Base-by-base conservation (phyloP, 2,329 filamentous ascomycete species). In the Podosphaera leucotricha region DNA sequence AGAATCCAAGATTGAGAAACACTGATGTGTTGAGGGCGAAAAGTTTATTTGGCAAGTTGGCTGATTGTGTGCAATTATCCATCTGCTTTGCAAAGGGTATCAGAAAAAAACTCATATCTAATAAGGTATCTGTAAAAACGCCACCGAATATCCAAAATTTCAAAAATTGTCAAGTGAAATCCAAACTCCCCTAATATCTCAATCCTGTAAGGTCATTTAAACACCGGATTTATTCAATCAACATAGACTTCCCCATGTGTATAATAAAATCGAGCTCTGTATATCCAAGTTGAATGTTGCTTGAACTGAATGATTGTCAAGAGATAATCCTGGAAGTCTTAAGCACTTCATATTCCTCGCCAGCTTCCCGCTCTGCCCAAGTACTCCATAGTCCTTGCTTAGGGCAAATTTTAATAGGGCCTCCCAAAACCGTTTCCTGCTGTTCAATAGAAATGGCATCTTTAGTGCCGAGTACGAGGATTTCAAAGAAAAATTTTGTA, bases 401-500 rank as follows among this genome's bases (percentile, higher is more conserved):
- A 47, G 80, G 85, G 52, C 84, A 71, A 46, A 98, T 80, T 46
- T 78, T 71, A 55, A 98, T 83, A 13, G 79, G 72, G 2, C 77
- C 80, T 42, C 86, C 86, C 21, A 95, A 71, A 33, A 69, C 56
- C 13, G 71, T 71, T 48, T 77, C 66, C 41, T 72, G 71, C 62
- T 98, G 90, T 59, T 95, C 87, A 21, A 95, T 84, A 63, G 93
- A 93, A 63, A 98, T 81, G 22, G 90, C 90, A 59, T 98, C 90
- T 64, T 98, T 98, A 37, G 90, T 98, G 4, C 87, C 90, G 40
- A 98, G 70, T 2, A 98, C 90, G 20, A 98, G 68, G 44, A 90
- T 79, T 63, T 98, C 90, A 55, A 98, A 98, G 66, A 98, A 98
- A 85, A 98, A 94, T 69, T 94, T 94, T 38, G 90, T 98, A 0